Base-by-base conservation (phyloP, 2,329 filamentous ascomycete genomes). In the Ophiostoma angusticollis region DNA sequence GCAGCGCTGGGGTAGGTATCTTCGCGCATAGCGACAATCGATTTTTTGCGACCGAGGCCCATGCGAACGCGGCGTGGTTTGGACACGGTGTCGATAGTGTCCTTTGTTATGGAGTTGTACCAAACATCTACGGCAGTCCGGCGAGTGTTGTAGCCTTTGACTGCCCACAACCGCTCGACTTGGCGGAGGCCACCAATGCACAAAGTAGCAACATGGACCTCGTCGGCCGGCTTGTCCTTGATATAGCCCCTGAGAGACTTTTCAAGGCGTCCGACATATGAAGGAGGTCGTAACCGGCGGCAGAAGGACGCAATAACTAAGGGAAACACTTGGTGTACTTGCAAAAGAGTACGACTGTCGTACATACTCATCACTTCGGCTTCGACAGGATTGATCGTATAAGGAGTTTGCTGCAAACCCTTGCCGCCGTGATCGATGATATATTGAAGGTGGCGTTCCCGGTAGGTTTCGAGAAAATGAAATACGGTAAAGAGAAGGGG, bases 381-480 rank as follows among this genome's bases (percentile, higher is more conserved):
- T 52, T 80, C 75, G 45, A 80, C 74, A 0, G 75, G 75, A 47
- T 80, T 77, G 29, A 72, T 43, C 0, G 74, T 78, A 47, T 72
- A 78, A 0, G 74, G 68, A 39, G 65, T 62, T 30, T 53, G 60
- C 29, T 58, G 57, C 32, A 80, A 48, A 5, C 73, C 70, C 35
- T 67, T 59, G 11, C 69, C 67, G 28, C 57, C 58, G 40, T 73
- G 62, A 34, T 70, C 61, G 35, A 60, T 58, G 18, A 80, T 63
- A 44, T 73, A 71, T 47, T 72, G 58, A 7, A 77, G 54, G 47
- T 79, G 73, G 3, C 76, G 58, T 28, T 63, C 66, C 42, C 75
- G 69, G 50, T 77, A 78, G 1, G 64, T 74, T 52, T 80, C 75
- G 51, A 80, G 79, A 50, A 80, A 80, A 52, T 80, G 75, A 47